These are phyloP conservation scores for Trichophyton verrucosum DNA, from an alignment of 2,329 filamentous ascomycete genomes.

Conservation along the genomic window DNA sequence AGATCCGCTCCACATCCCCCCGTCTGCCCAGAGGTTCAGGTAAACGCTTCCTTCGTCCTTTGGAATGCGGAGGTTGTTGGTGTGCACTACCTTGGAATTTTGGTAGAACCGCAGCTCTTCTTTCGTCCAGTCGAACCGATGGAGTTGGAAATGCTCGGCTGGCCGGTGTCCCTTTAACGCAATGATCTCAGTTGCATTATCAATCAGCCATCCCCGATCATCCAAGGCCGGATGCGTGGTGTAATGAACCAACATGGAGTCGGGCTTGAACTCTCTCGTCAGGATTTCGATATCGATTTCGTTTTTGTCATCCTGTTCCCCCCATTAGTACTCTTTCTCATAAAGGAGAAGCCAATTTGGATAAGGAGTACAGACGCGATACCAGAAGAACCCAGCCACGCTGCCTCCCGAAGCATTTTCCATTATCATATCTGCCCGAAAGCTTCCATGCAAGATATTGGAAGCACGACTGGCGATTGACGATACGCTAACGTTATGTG, in stretches of 20 bases:
- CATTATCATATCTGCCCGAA: conserved; percentile 18
- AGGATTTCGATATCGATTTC: conserved; percentile 22
- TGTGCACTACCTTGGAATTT: conserved; percentile 16
- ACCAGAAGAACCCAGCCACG: conserved; percentile 22
- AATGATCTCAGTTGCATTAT: conserved; percentile 17
- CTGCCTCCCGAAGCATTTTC: conserved; percentile 18
- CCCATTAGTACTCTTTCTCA: conserved; percentile 1
- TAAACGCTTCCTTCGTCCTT: conserved; percentile 16
- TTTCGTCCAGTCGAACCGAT: conserved; percentile 20
- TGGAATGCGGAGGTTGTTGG: conserved; percentile 14
- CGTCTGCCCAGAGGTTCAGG: conserved; percentile 23
- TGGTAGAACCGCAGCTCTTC: conserved; percentile 18
- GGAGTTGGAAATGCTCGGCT: conserved; percentile 14
- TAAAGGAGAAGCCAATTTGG: background rate
- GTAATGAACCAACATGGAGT: conserved; percentile 19
- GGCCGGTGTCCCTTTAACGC: conserved; percentile 12
- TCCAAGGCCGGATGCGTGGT: conserved; percentile 19
- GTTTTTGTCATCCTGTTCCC: conserved; percentile 17
- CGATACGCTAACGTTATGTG: conserved; percentile 18
- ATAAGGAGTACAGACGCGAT: conserved; percentile 16
- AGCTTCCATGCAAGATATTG: conserved; percentile 20
- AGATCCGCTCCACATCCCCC: conserved; percentile 19
- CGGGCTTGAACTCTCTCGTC: conserved; percentile 16
- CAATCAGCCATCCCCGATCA: conserved; percentile 13
- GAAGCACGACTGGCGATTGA: conserved; percentile 16